Evolutionary conservation across 2,329 filamentous ascomycete genomes (phyloP).

Genomic region (Neocatenulostroma microsporum): DNA sequence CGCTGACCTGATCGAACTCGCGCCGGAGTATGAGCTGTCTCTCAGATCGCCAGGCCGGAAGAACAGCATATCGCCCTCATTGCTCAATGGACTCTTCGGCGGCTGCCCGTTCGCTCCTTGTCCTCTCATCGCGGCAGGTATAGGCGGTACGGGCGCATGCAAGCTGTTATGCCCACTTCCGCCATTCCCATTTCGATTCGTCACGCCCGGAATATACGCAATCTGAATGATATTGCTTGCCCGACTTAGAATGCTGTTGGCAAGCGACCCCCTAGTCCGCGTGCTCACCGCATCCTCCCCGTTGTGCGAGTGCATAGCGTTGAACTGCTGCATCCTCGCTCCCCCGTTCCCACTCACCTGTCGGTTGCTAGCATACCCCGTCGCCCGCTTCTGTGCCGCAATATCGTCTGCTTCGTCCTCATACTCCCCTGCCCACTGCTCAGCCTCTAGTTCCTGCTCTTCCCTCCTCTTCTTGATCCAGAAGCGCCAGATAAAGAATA

Average conservation of each 20-base stretch:
- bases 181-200: slow-evolving; percentile 61
- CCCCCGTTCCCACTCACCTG: too few relatives aligned
- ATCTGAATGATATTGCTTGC: slow-evolving; percentile 99
- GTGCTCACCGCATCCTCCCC: slow-evolving; percentile 73
- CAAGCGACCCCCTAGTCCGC: slow-evolving; percentile 75
- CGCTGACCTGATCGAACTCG: slow-evolving; percentile 44
- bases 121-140: slow-evolving; percentile 65
- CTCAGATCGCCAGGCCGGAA: slow-evolving; percentile 86
- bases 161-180: slow-evolving; percentile 48
- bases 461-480: slow-evolving; percentile 73
- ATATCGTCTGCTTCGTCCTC: slow-evolving; percentile 49
- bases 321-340: slow-evolving; percentile 39
- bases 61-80: slow-evolving; percentile 71
- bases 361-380: too few relatives aligned
- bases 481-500: slow-evolving; percentile 80
- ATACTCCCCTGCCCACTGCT: too few relatives aligned
- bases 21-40: slow-evolving; percentile 80
- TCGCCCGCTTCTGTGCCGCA: slow-evolving; percentile 43
- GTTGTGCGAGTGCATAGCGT: slow-evolving; percentile 45
- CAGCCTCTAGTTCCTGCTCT: slow-evolving; percentile 45
- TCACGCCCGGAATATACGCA: slow-evolving; percentile 91
- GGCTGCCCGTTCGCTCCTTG: slow-evolving; percentile 34
- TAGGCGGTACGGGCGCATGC: slow-evolving; percentile 78
- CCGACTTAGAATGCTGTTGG: slow-evolving; percentile 87
- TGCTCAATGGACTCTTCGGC: slow-evolving; percentile 46